phyloP scores from a whole-genome alignment of 1,284 basidiomycete genomes.

The Microbotryum silenes-acaulis region DNA sequence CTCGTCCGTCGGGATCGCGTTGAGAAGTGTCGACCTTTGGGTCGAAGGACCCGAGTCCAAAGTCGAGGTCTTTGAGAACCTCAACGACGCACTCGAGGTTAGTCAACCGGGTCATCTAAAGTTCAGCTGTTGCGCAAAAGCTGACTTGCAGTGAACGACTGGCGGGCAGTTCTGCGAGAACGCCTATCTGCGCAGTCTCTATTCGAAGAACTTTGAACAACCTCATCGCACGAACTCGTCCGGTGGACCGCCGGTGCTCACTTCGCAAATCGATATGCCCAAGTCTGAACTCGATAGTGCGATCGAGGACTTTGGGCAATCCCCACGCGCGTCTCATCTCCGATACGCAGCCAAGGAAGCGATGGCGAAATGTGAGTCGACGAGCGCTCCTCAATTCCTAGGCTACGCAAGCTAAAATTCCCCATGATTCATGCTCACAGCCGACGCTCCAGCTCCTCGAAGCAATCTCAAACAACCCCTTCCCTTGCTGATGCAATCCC shows the following conservation, averaged over 20 bases:
- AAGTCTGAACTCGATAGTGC: conserved; percentile 37
- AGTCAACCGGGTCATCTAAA: conserved; percentile 53
- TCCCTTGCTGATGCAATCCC: conserved; percentile 47
- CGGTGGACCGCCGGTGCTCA: conserved; percentile 2
- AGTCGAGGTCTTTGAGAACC: conserved; percentile 73
- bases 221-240: conserved; percentile 1
- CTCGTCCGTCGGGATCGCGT: conserved; percentile 58
- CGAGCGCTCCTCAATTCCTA: background rate
- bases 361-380: conserved; percentile 12
- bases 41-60: conserved; percentile 50
- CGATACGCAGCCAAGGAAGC: conserved; percentile 62
- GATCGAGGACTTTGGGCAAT: conserved; percentile 36
- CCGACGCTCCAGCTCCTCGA: conserved; percentile 11
- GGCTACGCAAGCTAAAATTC: conserved; percentile 43
- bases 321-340: conserved; percentile 44
- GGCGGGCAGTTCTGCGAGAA: conserved; percentile 47
- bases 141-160: conserved; percentile 43
- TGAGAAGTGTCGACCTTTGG: conserved; percentile 68
- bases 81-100: conserved; percentile 91
- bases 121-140: background rate
- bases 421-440: conserved; percentile 34
- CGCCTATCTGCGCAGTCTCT: conserved; percentile 42
- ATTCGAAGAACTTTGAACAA: conserved; percentile 32
- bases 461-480: conserved; percentile 42
- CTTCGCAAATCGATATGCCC: conserved; percentile 34